A percentile compares a stretch with the other conserved stretches of the same genome.
phyloP scores from a whole-genome alignment of 1,284 basidiomycete species.

The Apiotrichum montevideense region DNA sequence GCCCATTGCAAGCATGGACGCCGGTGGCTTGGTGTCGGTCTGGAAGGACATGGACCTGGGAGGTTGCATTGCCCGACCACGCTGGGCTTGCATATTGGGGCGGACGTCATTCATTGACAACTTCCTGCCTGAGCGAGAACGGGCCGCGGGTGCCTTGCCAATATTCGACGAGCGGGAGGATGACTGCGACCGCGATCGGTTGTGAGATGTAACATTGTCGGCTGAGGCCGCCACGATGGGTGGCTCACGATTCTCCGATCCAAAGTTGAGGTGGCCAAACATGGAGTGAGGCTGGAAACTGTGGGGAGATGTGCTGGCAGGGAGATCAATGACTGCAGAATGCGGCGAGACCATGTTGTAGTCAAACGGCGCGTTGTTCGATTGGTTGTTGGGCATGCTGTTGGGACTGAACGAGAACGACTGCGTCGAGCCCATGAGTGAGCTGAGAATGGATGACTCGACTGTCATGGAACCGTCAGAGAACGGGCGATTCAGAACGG shows the following conservation, averaged over 20 bases:
- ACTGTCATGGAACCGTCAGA: conserved; percentile 42
- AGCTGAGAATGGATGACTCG: conserved; percentile 33
- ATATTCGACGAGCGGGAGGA: conserved; percentile 27
- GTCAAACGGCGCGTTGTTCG: conserved; percentile 19
- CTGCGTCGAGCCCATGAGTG: conserved; percentile 23
- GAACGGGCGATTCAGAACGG: conserved; percentile 32
- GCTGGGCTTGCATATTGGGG: conserved; percentile 14
- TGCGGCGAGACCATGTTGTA: conserved; percentile 32
- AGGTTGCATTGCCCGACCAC: conserved; percentile 16
- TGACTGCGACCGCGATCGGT: conserved; percentile 33
- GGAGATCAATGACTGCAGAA: conserved; percentile 16
- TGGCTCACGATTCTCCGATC: conserved; percentile 33
- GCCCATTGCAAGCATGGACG: conserved; percentile 5
- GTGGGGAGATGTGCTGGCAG: conserved; percentile 15
- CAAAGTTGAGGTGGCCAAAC: conserved; percentile 31
- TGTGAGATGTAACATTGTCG: conserved; percentile 6
- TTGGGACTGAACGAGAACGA: conserved; percentile 12
- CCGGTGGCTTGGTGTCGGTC: conserved; percentile 12
- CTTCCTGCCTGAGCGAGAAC: conserved; percentile 27
- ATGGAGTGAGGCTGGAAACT: conserved; percentile 28
- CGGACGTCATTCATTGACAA: conserved; percentile 36
- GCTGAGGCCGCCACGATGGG: conserved; percentile 18
- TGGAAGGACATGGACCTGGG: conserved; percentile 19
- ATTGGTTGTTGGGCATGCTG: conserved; percentile 7
- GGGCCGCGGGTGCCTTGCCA: conserved; percentile 29